Evolutionary conservation across 2,329 filamentous ascomycete genomes (phyloP).

Genomic region (Paracorniculantispora psalliotae): DNA sequence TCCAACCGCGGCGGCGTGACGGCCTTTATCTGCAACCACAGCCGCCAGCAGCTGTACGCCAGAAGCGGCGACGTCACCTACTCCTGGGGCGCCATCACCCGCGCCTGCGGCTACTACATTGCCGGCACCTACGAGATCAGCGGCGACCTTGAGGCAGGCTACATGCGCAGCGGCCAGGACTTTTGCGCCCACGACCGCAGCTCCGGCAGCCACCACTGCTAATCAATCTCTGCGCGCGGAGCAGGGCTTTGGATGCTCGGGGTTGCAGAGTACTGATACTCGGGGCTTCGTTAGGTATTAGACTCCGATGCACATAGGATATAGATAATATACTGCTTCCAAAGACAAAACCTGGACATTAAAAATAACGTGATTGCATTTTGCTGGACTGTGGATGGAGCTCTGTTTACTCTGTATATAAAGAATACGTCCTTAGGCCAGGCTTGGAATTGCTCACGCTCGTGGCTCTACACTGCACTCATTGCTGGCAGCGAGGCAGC

Average conservation of each 20-base stretch:
- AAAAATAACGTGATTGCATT: too few species aligned
- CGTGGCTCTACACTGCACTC: too few species aligned
- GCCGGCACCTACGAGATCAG: background rate
- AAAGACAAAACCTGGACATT: too few species aligned
- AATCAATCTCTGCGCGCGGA: background rate
- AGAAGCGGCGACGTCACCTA: background rate
- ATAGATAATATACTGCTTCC: too few species aligned
- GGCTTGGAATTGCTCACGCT: too few species aligned
- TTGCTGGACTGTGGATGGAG: too few species aligned
- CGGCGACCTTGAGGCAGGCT: background rate
- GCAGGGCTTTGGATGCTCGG: background rate
- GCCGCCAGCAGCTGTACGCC: background rate
- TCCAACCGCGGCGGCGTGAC: background rate
- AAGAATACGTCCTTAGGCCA: too few species aligned
- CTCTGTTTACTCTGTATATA: too few species aligned
- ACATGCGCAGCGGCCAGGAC: background rate
- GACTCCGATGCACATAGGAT: too few species aligned
- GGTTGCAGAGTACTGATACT: too few species aligned
- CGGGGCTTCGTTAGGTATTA: too few species aligned
- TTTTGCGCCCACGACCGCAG: background rate
- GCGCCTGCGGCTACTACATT: background rate
- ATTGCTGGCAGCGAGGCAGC: too few species aligned
- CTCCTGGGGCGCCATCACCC: background rate
- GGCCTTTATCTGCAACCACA: background rate
- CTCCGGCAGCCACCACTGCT: background rate